Percentiles rank a stretch among this genome's conserved stretches.
phyloP scores from a whole-genome alignment of 139 green algal species.

The Chlamydomonas eustigma region DNA sequence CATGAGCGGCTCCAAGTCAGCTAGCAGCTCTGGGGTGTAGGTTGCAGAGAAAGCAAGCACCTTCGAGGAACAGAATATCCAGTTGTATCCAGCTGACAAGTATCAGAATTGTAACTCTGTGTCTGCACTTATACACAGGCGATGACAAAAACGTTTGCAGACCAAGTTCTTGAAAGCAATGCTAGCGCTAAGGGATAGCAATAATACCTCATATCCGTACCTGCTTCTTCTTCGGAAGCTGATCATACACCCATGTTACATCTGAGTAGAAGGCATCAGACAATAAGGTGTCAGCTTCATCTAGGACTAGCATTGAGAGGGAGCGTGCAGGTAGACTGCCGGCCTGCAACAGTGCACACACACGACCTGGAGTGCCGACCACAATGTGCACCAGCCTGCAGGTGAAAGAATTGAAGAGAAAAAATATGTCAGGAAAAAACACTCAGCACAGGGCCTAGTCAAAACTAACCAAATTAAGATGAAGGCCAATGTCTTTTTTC shows the following conservation, averaged over 20 bases:
- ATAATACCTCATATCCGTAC: no score
- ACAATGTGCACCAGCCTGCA: constrained; percentile 10
- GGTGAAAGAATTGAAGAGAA: not conserved
- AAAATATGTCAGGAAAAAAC: no score
- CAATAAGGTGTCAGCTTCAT: constrained; percentile 80
- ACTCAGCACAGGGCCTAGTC: no score
- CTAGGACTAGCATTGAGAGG: constrained; percentile 63
- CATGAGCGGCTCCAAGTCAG: constrained; percentile 55
- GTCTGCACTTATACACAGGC: constrained; percentile 7
- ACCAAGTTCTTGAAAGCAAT: no score
- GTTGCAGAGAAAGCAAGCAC: constrained; percentile 75
- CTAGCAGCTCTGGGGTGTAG: constrained; percentile 50
- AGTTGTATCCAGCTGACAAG: not conserved
- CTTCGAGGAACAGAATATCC: constrained; percentile 34
- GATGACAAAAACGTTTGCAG: not conserved
- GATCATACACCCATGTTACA: constrained; percentile 41
- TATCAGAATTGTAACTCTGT: not conserved
- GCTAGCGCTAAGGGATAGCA: no score
- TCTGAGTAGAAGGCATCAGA: constrained; percentile 43
- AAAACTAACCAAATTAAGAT: no score
- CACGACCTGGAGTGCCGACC: constrained; percentile 48
- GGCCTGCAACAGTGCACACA: constrained; percentile 53
- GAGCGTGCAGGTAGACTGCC: constrained; percentile 23
- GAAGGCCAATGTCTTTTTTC: no score
- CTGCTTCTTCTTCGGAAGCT: constrained; percentile 55